Base-by-base conservation (phyloP, 2,329 filamentous ascomycete genomes). In the Ceratocystis smalleyi region DNA sequence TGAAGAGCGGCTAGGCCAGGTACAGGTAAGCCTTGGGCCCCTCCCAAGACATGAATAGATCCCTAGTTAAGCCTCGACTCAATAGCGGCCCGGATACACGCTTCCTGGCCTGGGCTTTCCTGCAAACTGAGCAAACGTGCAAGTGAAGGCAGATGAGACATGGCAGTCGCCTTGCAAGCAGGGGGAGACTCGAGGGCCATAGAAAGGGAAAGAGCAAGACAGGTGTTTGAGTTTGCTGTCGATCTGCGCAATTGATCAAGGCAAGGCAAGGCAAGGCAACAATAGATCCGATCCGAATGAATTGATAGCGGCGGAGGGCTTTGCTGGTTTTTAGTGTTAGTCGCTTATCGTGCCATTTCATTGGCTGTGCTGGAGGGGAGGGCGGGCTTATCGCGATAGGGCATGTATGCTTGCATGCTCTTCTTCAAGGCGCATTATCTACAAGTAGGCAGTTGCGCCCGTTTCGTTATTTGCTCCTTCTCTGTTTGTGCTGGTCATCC, bases 121-220 rank as follows among this genome's bases (percentile, higher is more conserved):
- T 10, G 47, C 10, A 40, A 55, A n/a, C 15, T 3, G 5, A n/a
- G 10, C 51, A 55, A 55, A 30, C 22, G 27, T 55, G 51, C 51
- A 55, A 35, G 54, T 57, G 54, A 57, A 35, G 54, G 54, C 32
- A 8, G 54, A 57, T 57, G 54, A 57, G 54, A 57, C 54, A 57
- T 51, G 54, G n/a, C 27, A 57, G 6, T 35, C n/a, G 54, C 27
- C 54, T 57, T 57, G 19, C 7, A 32, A 57, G 54, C 17, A 57
- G 22, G 54, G 47, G n/a, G n/a, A 19, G 54, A 35, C 54, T 57
- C 54, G 54, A 57, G 54, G 54, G 35, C 22, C 32, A n/a, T 8
- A 57, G 27, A 57, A 57, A 57, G 54, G 54, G 54, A 27, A 57
- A 57, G 8, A 10, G 27, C 6, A 57, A 57, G 8, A n/a, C 15